These are phyloP conservation scores for Pseudopediastrum boryanum DNA, from an alignment of 139 green algal species.

Conservation along the genomic window DNA sequence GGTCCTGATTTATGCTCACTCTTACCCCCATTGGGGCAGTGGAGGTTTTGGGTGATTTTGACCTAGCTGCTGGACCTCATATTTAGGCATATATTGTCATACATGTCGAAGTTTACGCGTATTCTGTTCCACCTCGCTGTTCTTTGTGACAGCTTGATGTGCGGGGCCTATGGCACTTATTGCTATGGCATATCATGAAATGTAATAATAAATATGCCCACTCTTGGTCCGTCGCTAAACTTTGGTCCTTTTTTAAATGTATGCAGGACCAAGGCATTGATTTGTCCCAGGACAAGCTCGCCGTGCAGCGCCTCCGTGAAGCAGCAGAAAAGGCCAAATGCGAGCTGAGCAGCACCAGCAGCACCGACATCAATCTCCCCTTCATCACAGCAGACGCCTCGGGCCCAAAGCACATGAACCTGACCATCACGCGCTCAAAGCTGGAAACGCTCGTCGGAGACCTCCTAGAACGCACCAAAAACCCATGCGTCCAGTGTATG, in stretches of 20 bases:
- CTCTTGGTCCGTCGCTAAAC: too few relatives aligned
- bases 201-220: too few relatives aligned
- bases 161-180: too few relatives aligned
- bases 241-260: background rate
- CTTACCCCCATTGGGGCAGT: too few relatives aligned
- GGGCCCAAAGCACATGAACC: constrained; percentile 67
- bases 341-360: constrained; percentile 88
- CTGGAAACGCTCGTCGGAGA: constrained; percentile 85
- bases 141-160: too few relatives aligned
- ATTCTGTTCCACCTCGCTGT: too few relatives aligned
- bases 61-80: too few relatives aligned
- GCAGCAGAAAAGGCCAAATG: constrained; percentile 91
- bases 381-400: constrained; percentile 98
- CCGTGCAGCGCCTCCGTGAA: constrained; percentile 94
- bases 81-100: too few relatives aligned
- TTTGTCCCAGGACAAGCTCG: constrained; percentile 92
- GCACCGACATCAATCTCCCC: constrained; percentile 98
- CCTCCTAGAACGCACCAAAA: constrained; percentile 92
- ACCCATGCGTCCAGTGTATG: constrained; percentile 93
- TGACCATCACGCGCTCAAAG: constrained; percentile 78
- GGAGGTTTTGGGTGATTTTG: too few relatives aligned
- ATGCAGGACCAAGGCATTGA: constrained; percentile 90
- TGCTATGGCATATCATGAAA: too few relatives aligned
- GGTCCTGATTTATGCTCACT: too few relatives aligned
- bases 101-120: too few relatives aligned